A percentile compares a stretch with the other conserved stretches of the same genome.
Conservation (phyloP, 495 filamentous ascomycete species). For the Astrocystis sublimbata region DNA sequence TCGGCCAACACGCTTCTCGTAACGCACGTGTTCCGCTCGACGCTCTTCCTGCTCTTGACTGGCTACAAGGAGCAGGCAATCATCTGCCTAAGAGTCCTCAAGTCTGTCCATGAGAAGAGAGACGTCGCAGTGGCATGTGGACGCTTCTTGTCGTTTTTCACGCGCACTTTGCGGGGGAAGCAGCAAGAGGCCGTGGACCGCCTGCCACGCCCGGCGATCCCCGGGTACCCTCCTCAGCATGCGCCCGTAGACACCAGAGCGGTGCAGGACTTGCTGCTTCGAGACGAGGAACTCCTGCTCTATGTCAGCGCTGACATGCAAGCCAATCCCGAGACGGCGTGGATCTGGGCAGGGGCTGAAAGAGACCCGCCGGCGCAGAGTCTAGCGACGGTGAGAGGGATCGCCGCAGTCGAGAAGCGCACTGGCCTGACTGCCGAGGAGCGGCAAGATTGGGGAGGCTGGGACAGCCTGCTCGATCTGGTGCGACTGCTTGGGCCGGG, state of each 20-base stretch:
- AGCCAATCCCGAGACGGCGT: conserved; percentile 72
- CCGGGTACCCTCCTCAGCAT: conserved; percentile 26
- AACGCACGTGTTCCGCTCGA: conserved; percentile 88
- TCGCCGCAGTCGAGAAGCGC: conserved; percentile 28
- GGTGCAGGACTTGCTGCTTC: conserved; percentile 55
- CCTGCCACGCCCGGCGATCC: conserved; percentile 30
- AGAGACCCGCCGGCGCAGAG: conserved; percentile 35
- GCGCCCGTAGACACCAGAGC: conserved; percentile 26
- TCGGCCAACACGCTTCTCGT: conserved; percentile 59
- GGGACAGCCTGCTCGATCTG: conserved; percentile 49
- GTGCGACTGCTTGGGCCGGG: conserved; percentile 29
- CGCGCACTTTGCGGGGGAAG: conserved; percentile 62
- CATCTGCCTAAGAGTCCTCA: conserved; percentile 69
- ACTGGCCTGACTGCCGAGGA: conserved; percentile 49
- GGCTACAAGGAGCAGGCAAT: conserved; percentile 71
- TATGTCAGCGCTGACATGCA: conserved; percentile 92
- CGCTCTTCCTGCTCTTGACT: conserved; percentile 74
- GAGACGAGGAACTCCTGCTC: conserved; percentile 87
- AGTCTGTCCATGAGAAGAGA: conserved; percentile 66
- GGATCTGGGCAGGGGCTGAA: conserved; percentile 81
- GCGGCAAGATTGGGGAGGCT: conserved; percentile 57
- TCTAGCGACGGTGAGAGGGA: conserved; percentile 23
- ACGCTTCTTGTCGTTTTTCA: conserved; percentile 81
- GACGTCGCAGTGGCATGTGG: conserved; percentile 78
- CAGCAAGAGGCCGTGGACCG: conserved; percentile 49